These are phyloP conservation scores for Syzygium aqueum DNA, from an alignment of 345 rosid genomes.

Conservation along the genomic window DNA sequence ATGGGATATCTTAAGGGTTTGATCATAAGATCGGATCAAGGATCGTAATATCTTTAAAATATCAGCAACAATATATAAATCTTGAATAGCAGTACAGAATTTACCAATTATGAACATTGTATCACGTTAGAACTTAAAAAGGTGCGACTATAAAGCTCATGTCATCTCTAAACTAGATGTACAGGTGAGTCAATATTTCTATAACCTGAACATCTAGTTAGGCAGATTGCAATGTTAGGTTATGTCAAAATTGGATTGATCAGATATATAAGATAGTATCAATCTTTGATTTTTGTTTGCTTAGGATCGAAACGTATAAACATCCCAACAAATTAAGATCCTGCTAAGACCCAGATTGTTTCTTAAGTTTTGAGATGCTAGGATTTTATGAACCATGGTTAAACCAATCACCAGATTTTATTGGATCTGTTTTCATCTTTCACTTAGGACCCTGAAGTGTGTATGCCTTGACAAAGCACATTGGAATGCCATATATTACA, in stretches of 20 bases:
- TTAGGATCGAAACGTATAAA: background rate
- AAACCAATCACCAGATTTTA: background rate
- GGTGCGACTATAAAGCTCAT: background rate
- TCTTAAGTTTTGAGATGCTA: background rate
- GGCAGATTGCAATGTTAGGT: background rate
- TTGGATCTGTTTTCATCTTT: background rate
- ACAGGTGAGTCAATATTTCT: background rate
- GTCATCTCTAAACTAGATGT: background rate
- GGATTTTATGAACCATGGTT: background rate
- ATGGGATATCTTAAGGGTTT: background rate
- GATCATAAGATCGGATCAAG: background rate
- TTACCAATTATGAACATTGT: background rate
- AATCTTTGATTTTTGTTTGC: background rate
- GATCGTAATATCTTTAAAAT: background rate
- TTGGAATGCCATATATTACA: background rate
- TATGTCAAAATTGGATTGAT: background rate
- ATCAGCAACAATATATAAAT: background rate
- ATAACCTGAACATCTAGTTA: background rate
- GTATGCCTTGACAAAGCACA: background rate
- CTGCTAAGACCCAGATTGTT: background rate
- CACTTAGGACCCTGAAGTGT: background rate
- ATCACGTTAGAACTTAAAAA: background rate
- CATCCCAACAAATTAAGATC: background rate
- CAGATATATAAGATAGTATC: background rate
- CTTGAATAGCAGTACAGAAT: background rate